Evolutionary conservation across 306 rosid genomes (phyloP).

Genomic region (Biancaea sappan): DNA sequence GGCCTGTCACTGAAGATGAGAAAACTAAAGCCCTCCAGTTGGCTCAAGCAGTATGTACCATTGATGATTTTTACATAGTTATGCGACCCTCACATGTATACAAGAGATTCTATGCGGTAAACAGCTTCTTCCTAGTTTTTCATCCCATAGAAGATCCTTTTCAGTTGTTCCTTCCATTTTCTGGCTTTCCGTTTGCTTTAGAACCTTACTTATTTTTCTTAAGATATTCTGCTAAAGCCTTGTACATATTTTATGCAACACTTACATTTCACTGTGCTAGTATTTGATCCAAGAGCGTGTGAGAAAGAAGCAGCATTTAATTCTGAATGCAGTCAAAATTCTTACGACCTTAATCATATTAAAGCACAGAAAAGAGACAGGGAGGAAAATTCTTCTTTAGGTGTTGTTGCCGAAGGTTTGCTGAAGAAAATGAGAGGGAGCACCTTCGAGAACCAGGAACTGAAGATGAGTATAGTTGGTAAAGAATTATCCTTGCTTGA

Average conservation of each 20-base stretch:
- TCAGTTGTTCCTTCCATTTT: not conserved
- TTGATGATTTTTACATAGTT: constrained; percentile 37
- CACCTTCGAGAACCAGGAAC: constrained; percentile 42
- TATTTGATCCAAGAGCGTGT: constrained; percentile 79
- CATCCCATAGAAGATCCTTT: not conserved
- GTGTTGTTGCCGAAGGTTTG: constrained; percentile 42
- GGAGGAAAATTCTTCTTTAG: constrained; percentile 50
- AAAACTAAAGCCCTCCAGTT: constrained; percentile 33
- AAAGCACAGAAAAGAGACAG: constrained; percentile 42
- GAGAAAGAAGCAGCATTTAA: constrained; percentile 83
- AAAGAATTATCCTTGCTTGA: constrained; percentile 43
- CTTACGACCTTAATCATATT: constrained; percentile 28
- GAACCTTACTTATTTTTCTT: constrained; percentile 16
- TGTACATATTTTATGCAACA: too few relatives aligned
- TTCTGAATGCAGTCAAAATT: constrained; percentile 60
- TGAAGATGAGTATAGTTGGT: constrained; percentile 25
- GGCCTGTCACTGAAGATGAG: constrained; percentile 58
- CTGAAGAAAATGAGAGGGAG: constrained; percentile 60
- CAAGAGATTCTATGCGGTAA: constrained; percentile 76
- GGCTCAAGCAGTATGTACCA: constrained; percentile 52
- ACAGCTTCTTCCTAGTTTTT: constrained; percentile 10
- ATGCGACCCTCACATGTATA: constrained; percentile 72
- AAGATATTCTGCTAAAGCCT: not conserved
- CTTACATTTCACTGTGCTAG: constrained; percentile 69
- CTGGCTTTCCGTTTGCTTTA: not conserved